Evolutionary conservation across 2,329 filamentous ascomycete species (phyloP).

Genomic region (Cordyceps farinosa): DNA sequence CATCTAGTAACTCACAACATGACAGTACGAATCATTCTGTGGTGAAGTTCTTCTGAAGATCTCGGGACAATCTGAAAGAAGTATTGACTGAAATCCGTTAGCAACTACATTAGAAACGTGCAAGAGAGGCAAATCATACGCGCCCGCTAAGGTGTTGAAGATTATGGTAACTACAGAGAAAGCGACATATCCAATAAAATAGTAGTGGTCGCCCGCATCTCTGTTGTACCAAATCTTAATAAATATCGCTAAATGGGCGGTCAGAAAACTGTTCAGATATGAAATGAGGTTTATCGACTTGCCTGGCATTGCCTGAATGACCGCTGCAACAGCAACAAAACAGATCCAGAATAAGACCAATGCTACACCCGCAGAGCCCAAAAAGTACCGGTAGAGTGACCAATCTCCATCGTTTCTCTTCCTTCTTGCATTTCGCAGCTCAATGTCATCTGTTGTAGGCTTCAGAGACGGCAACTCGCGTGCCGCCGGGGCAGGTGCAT

Average conservation of each 20-base stretch:
- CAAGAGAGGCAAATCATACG: not conserved
- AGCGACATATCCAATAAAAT: constrained; percentile 7
- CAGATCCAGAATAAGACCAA: not conserved
- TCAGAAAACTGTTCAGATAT: not conserved
- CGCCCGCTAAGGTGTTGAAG: not conserved
- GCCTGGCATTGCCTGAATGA: not conserved
- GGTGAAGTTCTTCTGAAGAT: too few relatives aligned
- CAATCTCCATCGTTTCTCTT: not conserved
- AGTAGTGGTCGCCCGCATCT: not conserved
- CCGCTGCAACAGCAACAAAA: not conserved
- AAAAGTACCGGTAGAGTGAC: constrained; percentile 6
- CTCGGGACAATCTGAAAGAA: not conserved
- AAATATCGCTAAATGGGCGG: not conserved
- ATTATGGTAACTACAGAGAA: not conserved
- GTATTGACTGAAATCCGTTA: not conserved
- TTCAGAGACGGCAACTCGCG: not conserved
- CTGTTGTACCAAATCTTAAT: constrained; percentile 11
- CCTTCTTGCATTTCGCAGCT: not conserved
- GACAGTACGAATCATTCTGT: too few relatives aligned
- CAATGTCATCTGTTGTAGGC: not conserved
- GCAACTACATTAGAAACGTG: too few relatives aligned
- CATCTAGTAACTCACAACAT: too few relatives aligned
- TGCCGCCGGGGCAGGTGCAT: too few relatives aligned
- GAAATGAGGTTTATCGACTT: too few relatives aligned
- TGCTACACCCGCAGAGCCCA: not conserved